A percentile compares a stretch with the other conserved stretches of the same genome.
These are phyloP conservation scores for Ogataea ramenticola DNA, from an alignment of 805 yeast species.

Conservation along the genomic window DNA sequence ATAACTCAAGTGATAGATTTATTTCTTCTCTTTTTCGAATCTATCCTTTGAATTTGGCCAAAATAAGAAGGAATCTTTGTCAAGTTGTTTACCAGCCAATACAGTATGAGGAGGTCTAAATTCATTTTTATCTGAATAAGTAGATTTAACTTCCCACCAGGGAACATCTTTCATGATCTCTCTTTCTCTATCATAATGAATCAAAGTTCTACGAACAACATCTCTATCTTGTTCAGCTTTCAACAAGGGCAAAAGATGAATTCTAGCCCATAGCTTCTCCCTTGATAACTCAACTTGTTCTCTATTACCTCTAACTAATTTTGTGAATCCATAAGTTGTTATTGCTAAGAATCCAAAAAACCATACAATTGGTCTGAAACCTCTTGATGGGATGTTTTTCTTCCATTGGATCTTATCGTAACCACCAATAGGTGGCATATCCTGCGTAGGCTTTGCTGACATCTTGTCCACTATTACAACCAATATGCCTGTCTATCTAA, in stretches of 20 bases:
- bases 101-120: conserved; percentile 32
- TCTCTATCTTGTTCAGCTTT: conserved; percentile 82
- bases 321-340: conserved; percentile 68
- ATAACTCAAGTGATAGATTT: neutral
- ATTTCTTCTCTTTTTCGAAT: conserved; percentile 3
- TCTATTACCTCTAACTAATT: conserved; percentile 56
- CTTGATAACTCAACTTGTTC: conserved; percentile 71
- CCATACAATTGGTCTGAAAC: conserved; percentile 72
- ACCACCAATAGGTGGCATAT: conserved; percentile 82
- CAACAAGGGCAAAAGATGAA: conserved; percentile 62
- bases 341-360: conserved; percentile 56
- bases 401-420: conserved; percentile 86
- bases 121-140: conserved; percentile 26
- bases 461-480: neutral
- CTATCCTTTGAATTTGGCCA: conserved; percentile 26
- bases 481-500: too few relatives aligned
- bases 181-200: conserved; percentile 63
- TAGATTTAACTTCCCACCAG: conserved; percentile 50
- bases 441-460: conserved; percentile 39
- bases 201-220: conserved; percentile 58
- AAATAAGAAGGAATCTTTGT: conserved; percentile 20
- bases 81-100: conserved; percentile 27
- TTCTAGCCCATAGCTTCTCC: conserved; percentile 73
- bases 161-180: conserved; percentile 56
- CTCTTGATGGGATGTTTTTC: conserved; percentile 78